Evolutionary conservation across 306 rosid species (phyloP), one percentile per base, ranked within the genome.

Genomic region (Medicago arabica): DNA sequence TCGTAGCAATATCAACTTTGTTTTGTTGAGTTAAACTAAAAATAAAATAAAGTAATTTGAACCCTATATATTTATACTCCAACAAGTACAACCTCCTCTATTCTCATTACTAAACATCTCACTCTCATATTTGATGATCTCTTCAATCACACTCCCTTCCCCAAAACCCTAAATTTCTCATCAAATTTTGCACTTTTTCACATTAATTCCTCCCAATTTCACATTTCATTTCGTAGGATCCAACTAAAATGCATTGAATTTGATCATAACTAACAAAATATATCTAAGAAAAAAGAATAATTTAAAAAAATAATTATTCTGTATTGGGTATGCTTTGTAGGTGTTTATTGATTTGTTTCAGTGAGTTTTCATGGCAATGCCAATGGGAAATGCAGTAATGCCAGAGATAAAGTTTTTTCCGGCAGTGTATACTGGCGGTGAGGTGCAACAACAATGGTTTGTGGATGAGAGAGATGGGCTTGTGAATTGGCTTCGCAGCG

Each of bases 391-490:
- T 61, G 44, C 67, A 8, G 67, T 31, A 7, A 61, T 43, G 0
- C 43, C 67, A 6, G 67, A 61, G 4, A 61, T 61, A 14, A 61
- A 61, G 67, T 43, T 31, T 61, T 61, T 61, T 61, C 67, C 67
- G 21, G 21, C 21, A 7, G 44, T 61, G 2, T 10, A 31, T 61
- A 61, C 67, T 7, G 88, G 75, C 17, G 53, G 61, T 7, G 75
- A 86, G 89, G 86, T 90, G 80, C 86, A 85, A 44, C 34, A 16
- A 72, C 99, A 85, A 40, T 95, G 96, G 97, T 75, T 79, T 59
- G 91, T 92, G 28, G 99, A 96, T 78, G 99, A 92, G 88, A 93
- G 99, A 39, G 99, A 96, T 41, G 92, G 97, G 51, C 84, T 92
- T 78, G 92, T 96, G 75, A 86, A 86, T 8, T 96, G 99, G 99